Base-by-base conservation (phyloP, 2,329 filamentous ascomycete genomes). In the Ophiocordyceps camponoti-floridani region DNA sequence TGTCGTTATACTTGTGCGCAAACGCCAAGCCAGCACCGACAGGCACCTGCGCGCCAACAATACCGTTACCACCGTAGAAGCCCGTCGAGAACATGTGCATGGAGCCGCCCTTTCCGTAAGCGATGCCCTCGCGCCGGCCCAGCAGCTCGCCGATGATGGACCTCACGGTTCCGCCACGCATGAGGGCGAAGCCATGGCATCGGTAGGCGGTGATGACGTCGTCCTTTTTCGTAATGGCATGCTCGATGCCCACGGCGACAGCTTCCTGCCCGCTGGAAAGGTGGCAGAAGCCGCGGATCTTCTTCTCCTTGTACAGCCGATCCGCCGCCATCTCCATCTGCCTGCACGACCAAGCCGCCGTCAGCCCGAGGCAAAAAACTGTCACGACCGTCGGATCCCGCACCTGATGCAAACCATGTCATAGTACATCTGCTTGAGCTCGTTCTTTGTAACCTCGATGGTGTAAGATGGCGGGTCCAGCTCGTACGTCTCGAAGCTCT, bases 251-350 rank as follows among this genome's bases (percentile, higher is more conserved):
- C 56, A 88, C 81, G 47, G 91, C 87, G 53, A 98, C 91, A 52
- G 91, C 91, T 75, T 98, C 91, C 70, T 98, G 91, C 51, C 91
- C 91, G 48, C 84, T 94, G 47, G 91, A 96, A 67, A 98, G 70
- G 71, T 98, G 91, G 72, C 91, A 98, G 83, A 98, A 98, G 70
- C 91, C 91, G 58, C 91, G 84, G 58, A 98, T 96, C 77, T 98
- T 96, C 82, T 98, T 98, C 75, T 96, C 91, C 75, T 98, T 98
- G 84, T 98, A 98, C 60, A 98, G 74, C 63, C 89, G 79, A 64
- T 98, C 91, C 70, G 91, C 87, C 54, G 89, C 88, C 89, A 98
- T 94, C 70, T 98, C 91, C 91, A 98, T 94, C 66, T 94, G 91
- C 70, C 88, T 94, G 56, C 49, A 53, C 44, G 51, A 54, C 12